phyloP scores from a whole-genome alignment of 257 asterid genomes.

The Misopates orontium region DNA sequence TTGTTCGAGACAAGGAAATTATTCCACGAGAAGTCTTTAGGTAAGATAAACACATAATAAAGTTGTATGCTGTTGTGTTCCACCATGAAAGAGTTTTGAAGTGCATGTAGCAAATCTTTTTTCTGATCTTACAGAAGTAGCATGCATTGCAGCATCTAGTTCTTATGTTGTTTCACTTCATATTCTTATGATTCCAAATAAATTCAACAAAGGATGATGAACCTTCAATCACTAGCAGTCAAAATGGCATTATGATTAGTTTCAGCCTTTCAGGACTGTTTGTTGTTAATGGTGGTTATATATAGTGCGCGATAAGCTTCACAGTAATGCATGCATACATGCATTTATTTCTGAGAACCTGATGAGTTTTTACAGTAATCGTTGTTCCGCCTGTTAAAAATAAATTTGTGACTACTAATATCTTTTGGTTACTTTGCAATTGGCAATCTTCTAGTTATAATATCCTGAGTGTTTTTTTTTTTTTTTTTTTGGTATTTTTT shows the following conservation, averaged over 20 bases:
- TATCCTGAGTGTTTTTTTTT: slow-evolving; percentile 27
- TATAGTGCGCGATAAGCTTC: slow-evolving; percentile 15
- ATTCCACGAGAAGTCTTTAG: slow-evolving; percentile 15
- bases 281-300: slow-evolving; percentile 15
- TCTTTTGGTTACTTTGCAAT: slow-evolving; percentile 2
- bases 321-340: neutral
- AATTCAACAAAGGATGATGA: neutral
- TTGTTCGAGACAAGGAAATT: neutral
- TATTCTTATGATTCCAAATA: slow-evolving; percentile 9
- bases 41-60: neutral
- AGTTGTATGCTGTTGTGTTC: slow-evolving; percentile 2
- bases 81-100: slow-evolving; percentile 8
- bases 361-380: slow-evolving; percentile 16
- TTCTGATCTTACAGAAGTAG: neutral
- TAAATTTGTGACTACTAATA: neutral
- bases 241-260: neutral
- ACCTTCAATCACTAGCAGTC: neutral
- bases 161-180: neutral
- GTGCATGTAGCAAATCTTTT: neutral
- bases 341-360: neutral
- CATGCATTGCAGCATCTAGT: too few species aligned
- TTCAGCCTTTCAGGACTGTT: neutral
- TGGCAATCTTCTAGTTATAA: slow-evolving; percentile 10
- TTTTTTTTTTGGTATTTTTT: slow-evolving; percentile 30
- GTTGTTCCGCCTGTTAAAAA: neutral